Evolutionary conservation across 306 rosid species (phyloP), one percentile per base, ranked within the genome.

Genomic region (Trifolium subterraneum): DNA sequence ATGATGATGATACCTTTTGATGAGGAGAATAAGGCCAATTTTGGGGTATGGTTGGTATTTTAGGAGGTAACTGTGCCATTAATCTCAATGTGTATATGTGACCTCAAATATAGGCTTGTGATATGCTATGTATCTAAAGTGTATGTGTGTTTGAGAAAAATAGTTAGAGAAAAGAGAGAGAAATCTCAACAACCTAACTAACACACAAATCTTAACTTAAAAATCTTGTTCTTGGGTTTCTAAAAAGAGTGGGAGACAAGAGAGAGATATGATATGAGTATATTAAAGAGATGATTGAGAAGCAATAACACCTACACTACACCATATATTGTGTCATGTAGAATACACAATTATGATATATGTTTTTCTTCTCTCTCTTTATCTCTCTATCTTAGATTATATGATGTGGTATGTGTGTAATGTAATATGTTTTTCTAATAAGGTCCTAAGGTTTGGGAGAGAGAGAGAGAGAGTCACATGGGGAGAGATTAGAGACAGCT

Each of bases 11-110:
- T 44, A 71, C 70, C 45, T 64, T 87, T 45, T 86, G 87, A 71
- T 78, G 87, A 25, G 86, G 82, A 80, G 81, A 80, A 50, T 88
- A 65, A 25, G 92, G 85, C 92, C 91, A 89, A 86, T 93, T 89
- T 47, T 87, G 97, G 48, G 96, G 66, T 78, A 89, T 85, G 82
- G 79, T 88, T 7, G 98, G 98, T 80, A 85, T 78, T 85, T 94
- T 94, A 11, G 98, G 98, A 52, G 98, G 98, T 71, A 94, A 91
- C 81, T 94, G 97, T 72, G 98, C 96, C 98, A 94, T 64, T 64
- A 35, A 39, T 75, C 38, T 54, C 48, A 44, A 22, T 65, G 31
- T 58, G 39, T 42, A 16, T 83, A 23, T 52, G 74, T 72, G 54
- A 72, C 71, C 80, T 70, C 63, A 64, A 75, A 71, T 70, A 56